Base-by-base conservation (phyloP, 441 rosid species). In the Syzygium syzygioides region DNA sequence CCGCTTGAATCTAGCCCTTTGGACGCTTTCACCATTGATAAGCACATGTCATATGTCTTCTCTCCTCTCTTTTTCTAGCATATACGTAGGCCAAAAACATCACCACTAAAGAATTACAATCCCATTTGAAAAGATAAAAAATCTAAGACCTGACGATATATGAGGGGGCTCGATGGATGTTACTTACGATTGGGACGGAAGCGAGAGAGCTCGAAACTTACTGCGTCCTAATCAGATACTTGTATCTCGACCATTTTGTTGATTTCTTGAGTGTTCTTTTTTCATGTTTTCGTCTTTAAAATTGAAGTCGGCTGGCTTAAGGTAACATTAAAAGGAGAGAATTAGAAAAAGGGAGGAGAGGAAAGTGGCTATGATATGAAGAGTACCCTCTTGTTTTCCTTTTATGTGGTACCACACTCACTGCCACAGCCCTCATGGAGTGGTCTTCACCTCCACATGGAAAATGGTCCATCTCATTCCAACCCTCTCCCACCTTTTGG, bases 231-330 rank as follows among this genome's bases (percentile, higher is more conserved):
- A 57, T 71, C 26, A 5, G 0, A 7, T 2, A 9, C 48, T 71
- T 34, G 12, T 37, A 23, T 37, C 17, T 76, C 15, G 17, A 41
- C 1, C 0, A 0, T 20, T 71, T 37, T 26, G 2, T 37, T 4
- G n/a, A 37, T 37, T 71, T 37, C 10, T 76, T 1, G 1, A 32
- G 20, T 12, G 1, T 0, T 66, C 0, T 2, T 17, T 8, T 4
- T 30, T 17, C 2, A 2, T n/a, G 1, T 20, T 37, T 11, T 5
- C 3, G 1, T 20, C 83, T 5, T 12, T 71, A 1, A 71, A 37
- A 37, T 37, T 1, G 5, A 12, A 23, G 83, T 37, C 52, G 83
- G 50, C 45, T 2, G n/a, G 52, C 83, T 71, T 25, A 3, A 71
- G 28, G 14, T 14, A 41, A 68, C 19, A 34, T 34, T 34, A 32